Conservation (phyloP, 768 basidiomycete genomes). For the Chalciporus chontae region DNA sequence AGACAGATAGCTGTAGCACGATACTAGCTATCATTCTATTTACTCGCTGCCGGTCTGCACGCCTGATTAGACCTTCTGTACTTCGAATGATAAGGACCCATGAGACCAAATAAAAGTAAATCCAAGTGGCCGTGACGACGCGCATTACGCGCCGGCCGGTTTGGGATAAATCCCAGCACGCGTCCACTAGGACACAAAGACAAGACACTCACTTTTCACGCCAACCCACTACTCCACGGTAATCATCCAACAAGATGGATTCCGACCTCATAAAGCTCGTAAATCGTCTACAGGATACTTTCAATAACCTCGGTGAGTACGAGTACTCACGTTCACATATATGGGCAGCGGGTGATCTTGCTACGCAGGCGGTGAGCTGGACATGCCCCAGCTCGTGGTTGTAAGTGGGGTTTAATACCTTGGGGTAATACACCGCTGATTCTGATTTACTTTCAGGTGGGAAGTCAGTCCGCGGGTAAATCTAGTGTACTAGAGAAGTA, state of each 20-base stretch:
- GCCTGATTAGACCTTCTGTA: no score
- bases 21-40: conserved; percentile 8
- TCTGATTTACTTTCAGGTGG: conserved; percentile 54
- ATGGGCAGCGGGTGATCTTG: conserved; percentile 9
- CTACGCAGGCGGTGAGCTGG: conserved; percentile 74
- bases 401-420: conserved; percentile 43
- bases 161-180: conserved; percentile 12
- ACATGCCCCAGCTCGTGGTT: conserved; percentile 89
- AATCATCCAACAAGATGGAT: conserved; percentile 60
- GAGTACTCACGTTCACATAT: background rate
- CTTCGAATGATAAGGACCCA: conserved; percentile 13
- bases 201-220: background rate
- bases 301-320: conserved; percentile 76
- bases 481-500: conserved; percentile 95
- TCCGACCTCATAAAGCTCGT: conserved; percentile 91
- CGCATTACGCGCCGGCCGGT: conserved; percentile 20
- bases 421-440: background rate
- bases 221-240: conserved; percentile 3
- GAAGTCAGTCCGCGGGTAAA: conserved; percentile 95
- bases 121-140: conserved; percentile 28
- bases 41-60: background rate
- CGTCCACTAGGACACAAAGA: conserved; percentile 11
- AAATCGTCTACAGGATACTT: conserved; percentile 93
- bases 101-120: conserved; percentile 22
- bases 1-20: conserved; percentile 12